Conservation (phyloP, 2,329 filamentous ascomycete species). For the Elsinoe necatrix region DNA sequence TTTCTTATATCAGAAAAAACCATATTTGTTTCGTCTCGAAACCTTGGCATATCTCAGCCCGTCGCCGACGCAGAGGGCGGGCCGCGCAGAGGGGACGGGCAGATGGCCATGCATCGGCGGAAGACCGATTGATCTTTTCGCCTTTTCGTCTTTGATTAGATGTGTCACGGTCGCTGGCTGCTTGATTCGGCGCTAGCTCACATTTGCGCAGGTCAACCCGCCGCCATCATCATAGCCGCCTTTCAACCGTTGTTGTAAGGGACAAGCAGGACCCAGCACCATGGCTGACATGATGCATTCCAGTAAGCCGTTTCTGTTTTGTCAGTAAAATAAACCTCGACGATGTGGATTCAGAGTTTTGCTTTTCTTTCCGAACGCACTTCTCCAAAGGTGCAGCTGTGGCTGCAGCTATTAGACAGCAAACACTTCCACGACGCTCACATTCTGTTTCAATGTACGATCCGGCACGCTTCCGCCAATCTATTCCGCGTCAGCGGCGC, state of each 20-base stretch:
- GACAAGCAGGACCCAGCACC: not conserved
- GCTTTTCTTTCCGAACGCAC: not conserved
- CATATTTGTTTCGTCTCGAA: constrained; percentile 1
- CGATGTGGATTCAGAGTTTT: not conserved
- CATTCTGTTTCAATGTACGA: not conserved
- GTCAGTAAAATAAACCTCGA: not conserved
- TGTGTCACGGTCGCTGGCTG: not conserved
- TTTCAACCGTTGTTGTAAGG: not conserved
- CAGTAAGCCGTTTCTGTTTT: not conserved
- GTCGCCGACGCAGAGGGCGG: not conserved
- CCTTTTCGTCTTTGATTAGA: not conserved
- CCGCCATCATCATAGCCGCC: not conserved
- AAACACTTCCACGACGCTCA: not conserved
- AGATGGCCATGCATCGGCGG: not conserved
- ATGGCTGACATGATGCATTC: not conserved
- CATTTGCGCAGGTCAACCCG: not conserved
- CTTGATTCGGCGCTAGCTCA: not conserved
- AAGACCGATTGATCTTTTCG: not conserved
- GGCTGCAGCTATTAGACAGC: not conserved
- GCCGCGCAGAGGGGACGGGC: not conserved
- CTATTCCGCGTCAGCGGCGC: constrained; percentile 2
- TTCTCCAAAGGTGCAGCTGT: not conserved
- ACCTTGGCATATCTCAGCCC: not conserved
- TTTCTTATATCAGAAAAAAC: not conserved
- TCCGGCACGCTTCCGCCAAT: not conserved